Evolutionary conservation across 2,329 filamentous ascomycete genomes (phyloP).

Genomic region (Allantophomopsis cytisporea): DNA sequence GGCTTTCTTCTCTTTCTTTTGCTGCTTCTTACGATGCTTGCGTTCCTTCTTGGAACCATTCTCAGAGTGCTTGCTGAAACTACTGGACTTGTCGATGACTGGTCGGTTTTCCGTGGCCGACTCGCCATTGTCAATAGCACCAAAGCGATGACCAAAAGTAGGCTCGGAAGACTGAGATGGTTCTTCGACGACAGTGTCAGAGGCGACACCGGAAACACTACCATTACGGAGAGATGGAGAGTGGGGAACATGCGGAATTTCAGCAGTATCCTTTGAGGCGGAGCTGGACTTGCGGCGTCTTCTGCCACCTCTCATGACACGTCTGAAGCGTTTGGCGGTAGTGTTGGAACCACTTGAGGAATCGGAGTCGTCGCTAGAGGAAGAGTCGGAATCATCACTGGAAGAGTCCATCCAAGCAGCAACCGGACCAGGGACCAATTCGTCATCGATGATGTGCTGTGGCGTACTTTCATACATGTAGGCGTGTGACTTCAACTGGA

Average conservation of each 20-base stretch:
- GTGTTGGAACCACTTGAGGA: constrained; percentile 54
- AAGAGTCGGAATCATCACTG: constrained; percentile 49
- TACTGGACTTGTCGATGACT: constrained; percentile 10
- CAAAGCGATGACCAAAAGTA: constrained; percentile 10
- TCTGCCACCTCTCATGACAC: constrained; percentile 52
- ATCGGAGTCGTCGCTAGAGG: constrained; percentile 55
- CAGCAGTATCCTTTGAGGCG: constrained; percentile 48
- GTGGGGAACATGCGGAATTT: constrained; percentile 21
- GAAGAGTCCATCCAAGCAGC: constrained; percentile 71
- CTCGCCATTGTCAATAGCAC: constrained; percentile 32
- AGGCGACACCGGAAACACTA: constrained; percentile 9
- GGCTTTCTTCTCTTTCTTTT: constrained; percentile 18
- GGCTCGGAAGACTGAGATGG: not conserved
- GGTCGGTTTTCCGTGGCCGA: constrained; percentile 31
- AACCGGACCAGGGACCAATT: constrained; percentile 73
- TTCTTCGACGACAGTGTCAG: constrained; percentile 12
- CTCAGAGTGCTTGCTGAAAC: constrained; percentile 3
- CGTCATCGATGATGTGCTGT: constrained; percentile 84
- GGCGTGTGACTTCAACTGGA: constrained; percentile 83
- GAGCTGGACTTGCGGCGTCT: constrained; percentile 64
- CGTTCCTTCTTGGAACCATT: constrained; percentile 15
- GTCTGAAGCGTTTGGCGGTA: constrained; percentile 62
- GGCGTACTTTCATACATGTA: constrained; percentile 90
- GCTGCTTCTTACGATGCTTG: constrained; percentile 23
- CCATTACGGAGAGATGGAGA: constrained; percentile 26